phyloP scores from a whole-genome alignment of 2,329 filamentous ascomycete species.

The Penicillium sp. region DNA sequence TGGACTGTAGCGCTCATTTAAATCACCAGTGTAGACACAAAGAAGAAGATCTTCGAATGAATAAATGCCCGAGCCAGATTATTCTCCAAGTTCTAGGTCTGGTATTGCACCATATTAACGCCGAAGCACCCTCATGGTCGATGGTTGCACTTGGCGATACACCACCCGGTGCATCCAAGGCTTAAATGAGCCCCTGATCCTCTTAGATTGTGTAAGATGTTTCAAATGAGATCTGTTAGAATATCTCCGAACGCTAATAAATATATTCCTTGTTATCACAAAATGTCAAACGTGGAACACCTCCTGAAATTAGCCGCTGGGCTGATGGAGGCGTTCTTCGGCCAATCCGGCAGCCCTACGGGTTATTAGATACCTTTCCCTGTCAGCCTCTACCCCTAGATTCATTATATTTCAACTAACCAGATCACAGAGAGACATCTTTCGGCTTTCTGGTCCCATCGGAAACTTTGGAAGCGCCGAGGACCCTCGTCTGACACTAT shows the following conservation, averaged over 20 bases:
- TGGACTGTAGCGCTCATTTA: not conserved
- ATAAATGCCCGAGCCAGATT: not conserved
- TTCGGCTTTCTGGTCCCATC: not conserved
- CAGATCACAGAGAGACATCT: not conserved
- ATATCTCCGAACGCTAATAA: not conserved
- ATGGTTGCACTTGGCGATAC: not conserved
- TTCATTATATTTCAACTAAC: not conserved
- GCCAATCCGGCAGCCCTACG: conserved; percentile 4
- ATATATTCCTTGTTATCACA: not conserved
- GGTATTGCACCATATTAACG: not conserved
- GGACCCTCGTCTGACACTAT: conserved; percentile 12
- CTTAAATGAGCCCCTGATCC: not conserved
- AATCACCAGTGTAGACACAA: not conserved
- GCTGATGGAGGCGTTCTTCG: not conserved
- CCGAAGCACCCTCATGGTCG: not conserved
- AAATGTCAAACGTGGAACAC: not conserved
- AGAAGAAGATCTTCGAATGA: not conserved
- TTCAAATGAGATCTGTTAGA: not conserved
- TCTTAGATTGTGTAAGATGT: not conserved
- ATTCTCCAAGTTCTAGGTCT: not conserved
- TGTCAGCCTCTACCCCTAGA: not conserved
- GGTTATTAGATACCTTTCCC: not conserved
- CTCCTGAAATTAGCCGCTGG: conserved; percentile 6
- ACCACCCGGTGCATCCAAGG: not conserved
- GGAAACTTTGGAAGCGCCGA: conserved; percentile 1